Evolutionary conservation across 768 basidiomycete species (phyloP), one percentile per base, ranked within the genome.

Genomic region (Clitopilus hobsonii): DNA sequence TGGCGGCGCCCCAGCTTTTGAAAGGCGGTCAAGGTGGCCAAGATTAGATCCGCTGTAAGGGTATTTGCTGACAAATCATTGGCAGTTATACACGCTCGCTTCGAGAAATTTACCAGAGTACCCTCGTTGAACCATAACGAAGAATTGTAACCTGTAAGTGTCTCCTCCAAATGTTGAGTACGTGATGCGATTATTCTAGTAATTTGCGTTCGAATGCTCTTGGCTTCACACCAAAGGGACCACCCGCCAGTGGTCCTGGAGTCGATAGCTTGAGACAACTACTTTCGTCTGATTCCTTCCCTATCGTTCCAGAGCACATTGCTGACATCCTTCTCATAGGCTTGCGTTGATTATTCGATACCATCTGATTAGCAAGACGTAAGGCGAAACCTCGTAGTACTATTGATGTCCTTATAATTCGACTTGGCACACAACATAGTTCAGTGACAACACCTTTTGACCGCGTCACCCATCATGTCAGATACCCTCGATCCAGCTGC

Each of bases 181-280:
- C 24, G 8, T 49, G 55, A 62, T 70, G 80, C 89, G 89, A 86
- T 61, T 76, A 71, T 69, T 74, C 61, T 76, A 73, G 89, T 91
- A 91, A 91, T 91, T 91, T 91, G 89, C 89, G 89, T 90, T 90
- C 87, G 89, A 91, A 71, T 65, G 72, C 67, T 75, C 67, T 70
- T 68, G 66, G 67, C 74, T 76, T 74, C 75, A 78, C 62, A 73
- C 78, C 82, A 86, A 88, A 89, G 80, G 87, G 83, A 72, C 73
- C 76, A 81, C 84, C 76, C 75, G 89, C 89, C 88, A 74, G 85
- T 81, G 74, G 72, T 76, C 82, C 86, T 87, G 87, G 78, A 81
- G 76, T 62, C 64, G 69, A 69, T 75, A 78, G 65, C 70, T 80
- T 90, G 89, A 89, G 88, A 90, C 86, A 84, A 81, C 63, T 66